These are phyloP conservation scores for Triticum timopheevii DNA, from an alignment of 176 grass and related monocot species.

Conservation along the genomic window DNA sequence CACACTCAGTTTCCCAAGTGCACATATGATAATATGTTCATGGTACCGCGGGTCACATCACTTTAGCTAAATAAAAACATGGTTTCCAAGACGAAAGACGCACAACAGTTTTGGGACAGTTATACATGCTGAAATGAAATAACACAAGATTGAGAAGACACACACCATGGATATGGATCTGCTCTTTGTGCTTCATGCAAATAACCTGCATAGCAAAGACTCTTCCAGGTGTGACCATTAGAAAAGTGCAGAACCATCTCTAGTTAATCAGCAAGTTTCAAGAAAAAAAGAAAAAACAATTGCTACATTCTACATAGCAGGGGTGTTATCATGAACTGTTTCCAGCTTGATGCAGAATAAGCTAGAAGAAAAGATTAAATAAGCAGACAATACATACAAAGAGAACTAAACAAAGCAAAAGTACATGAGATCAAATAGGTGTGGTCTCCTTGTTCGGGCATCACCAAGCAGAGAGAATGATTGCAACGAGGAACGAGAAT, in stretches of 20 bases:
- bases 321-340: too few species aligned
- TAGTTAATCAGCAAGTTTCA: neutral
- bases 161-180: neutral
- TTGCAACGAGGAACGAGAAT: too few species aligned
- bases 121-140: neutral
- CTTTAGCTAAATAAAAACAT: neutral
- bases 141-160: neutral
- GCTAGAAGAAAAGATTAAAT: too few species aligned
- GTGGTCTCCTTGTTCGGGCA: too few species aligned
- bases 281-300: too few species aligned
- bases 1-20: neutral
- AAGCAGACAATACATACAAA: too few species aligned
- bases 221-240: neutral
- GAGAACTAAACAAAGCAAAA: too few species aligned
- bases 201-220: neutral
- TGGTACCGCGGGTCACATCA: too few species aligned
- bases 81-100: neutral
- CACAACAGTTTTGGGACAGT: neutral
- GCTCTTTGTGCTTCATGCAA: neutral
- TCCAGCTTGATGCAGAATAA: too few species aligned
- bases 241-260: neutral
- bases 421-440: too few species aligned
- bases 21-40: neutral
- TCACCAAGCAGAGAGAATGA: too few species aligned
- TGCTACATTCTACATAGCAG: too few species aligned